Evolutionary conservation across 2,329 filamentous ascomycete species (phyloP).

Genomic region (Xylaria sp.): DNA sequence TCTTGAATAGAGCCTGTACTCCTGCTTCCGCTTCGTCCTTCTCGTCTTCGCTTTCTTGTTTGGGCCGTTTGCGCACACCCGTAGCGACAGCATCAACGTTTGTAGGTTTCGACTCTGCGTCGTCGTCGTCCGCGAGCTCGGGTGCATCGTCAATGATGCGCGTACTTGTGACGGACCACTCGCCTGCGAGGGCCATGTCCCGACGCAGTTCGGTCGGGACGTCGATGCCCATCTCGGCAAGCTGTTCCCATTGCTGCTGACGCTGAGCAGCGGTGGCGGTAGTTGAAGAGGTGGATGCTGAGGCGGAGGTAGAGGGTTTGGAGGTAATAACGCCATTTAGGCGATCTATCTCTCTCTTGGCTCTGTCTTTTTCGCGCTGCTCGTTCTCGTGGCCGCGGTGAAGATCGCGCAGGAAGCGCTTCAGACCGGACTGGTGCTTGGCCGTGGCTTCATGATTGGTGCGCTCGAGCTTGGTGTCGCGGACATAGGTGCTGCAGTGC

Average conservation of each 20-base stretch:
- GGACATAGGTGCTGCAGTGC: slow-evolving; percentile 89
- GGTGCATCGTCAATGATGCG: slow-evolving; percentile 62
- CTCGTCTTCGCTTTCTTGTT: slow-evolving; percentile 53
- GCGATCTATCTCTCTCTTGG: slow-evolving; percentile 85
- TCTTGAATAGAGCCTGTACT: slow-evolving; percentile 69
- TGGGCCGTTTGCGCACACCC: slow-evolving; percentile 69
- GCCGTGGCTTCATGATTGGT: slow-evolving; percentile 88
- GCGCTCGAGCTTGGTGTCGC: slow-evolving; percentile 90
- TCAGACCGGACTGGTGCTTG: slow-evolving; percentile 86
- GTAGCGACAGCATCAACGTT: slow-evolving; percentile 61
- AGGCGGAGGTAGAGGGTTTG: slow-evolving; percentile 54
- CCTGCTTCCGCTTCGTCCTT: slow-evolving; percentile 67
- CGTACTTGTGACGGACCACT: slow-evolving; percentile 82
- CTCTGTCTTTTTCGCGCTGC: slow-evolving; percentile 82
- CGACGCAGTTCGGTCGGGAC: slow-evolving; percentile 81
- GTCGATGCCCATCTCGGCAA: slow-evolving; percentile 86
- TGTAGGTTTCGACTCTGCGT: slow-evolving; percentile 51
- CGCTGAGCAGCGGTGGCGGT: slow-evolving; percentile 71
- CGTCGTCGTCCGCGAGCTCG: slow-evolving; percentile 55
- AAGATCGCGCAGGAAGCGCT: slow-evolving; percentile 88
- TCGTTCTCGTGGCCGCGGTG: slow-evolving; percentile 86
- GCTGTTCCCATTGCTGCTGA: slow-evolving; percentile 85
- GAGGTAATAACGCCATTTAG: slow-evolving; percentile 77
- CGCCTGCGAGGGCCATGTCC: slow-evolving; percentile 87
- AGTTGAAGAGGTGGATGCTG: slow-evolving; percentile 42